Conservation (phyloP, 306 rosid genomes). For the Cucumis sativus region DNA sequence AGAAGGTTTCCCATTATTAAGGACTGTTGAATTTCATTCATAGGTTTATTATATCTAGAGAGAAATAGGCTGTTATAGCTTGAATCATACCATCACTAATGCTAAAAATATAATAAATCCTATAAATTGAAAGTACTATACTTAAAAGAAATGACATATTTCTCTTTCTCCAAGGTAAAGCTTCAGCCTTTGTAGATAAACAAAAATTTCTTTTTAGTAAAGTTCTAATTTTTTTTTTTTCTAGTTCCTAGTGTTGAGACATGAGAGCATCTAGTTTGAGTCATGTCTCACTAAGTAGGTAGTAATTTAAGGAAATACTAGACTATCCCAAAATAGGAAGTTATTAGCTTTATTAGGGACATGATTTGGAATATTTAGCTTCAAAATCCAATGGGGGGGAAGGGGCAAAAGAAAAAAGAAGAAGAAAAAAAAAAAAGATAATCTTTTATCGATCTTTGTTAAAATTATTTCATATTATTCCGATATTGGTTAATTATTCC, state of each 20-base stretch:
- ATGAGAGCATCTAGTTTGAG: not conserved
- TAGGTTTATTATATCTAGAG: not conserved
- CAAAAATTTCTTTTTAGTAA: not conserved
- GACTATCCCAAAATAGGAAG: constrained; percentile 1
- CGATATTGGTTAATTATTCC: not conserved
- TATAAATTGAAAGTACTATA: not conserved
- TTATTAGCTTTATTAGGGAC: not conserved
- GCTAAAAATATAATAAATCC: not conserved
- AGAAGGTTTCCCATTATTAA: not conserved
- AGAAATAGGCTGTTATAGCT: not conserved
- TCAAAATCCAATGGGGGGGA: not conserved
- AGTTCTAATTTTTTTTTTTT: not conserved
- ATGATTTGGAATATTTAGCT: not conserved
- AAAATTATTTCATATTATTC: not conserved
- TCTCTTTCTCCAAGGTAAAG: constrained; percentile 1
- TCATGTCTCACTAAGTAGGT: not conserved
- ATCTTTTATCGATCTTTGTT: not conserved
- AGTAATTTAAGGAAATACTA: not conserved
- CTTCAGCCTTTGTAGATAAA: not conserved
- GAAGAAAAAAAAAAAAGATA: not conserved
- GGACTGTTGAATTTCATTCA: not conserved
- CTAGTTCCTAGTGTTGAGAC: not conserved
- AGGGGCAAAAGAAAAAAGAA: not conserved
- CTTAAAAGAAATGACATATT: not conserved
- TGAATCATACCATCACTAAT: not conserved